Base-by-base conservation (phyloP, 2,329 filamentous ascomycete genomes). In the Fusarium sublunatum region DNA sequence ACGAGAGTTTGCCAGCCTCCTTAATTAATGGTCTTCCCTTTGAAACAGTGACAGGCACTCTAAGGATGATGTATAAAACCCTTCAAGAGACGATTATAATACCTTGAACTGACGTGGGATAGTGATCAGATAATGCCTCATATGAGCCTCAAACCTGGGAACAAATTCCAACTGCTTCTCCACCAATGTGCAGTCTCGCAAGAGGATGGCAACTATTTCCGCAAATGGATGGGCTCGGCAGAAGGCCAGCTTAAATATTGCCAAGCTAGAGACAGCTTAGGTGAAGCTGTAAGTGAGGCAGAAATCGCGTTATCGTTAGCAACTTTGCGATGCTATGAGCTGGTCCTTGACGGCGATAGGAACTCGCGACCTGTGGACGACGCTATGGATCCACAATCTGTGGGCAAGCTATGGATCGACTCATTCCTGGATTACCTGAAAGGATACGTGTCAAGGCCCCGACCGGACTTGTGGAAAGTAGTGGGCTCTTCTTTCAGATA, bases 91-190 rank as follows among this genome's bases (percentile, higher is more conserved):
- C 10, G 22, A 24, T 10, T 15, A 24, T 24, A 22, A 34, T 32
- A n/a, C 19, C 25, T 42, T 4, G 12, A 10, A 34, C 46, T 50
- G 28, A 50, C 36, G 7, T n/a, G n/a, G 22, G 11, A 42, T 19
- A 50, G 46, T 40, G 36, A n/a, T 8, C 7, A 50, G n/a, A 35
- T 19, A n/a, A 19, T 7, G 35, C 29, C 31, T 3, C 6, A 15
- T 6, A 35, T 61, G 42, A n/a, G n/a, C n/a, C 41, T 40, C 45
- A 38, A 52, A 59, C n/a, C n/a, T n/a, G 22, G 34, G 43, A 25
- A 57, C 43, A 10, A 51, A 13, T 50, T 42, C 35, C 26, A 5
- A 22, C 28, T 40, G 36, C 31, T 50, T 41, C 36, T 50, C 31
- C 34, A 12, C 24, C 19, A 50, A 32, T 50, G 46, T 19, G 38